These are phyloP conservation scores for Penicillium verrucosum DNA, from an alignment of 2,329 filamentous ascomycete species.

Conservation along the genomic window DNA sequence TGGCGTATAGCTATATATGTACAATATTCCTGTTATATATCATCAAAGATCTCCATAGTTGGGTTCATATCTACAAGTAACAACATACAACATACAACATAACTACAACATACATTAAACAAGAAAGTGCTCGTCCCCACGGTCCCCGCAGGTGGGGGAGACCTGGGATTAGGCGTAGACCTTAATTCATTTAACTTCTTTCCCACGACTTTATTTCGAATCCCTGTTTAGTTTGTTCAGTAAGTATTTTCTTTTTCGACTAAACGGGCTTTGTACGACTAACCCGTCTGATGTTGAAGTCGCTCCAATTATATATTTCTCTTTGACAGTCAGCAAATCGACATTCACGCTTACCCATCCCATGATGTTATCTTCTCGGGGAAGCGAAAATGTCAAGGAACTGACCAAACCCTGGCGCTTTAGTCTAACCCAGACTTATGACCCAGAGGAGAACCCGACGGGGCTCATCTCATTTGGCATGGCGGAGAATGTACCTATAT, in stretches of 20 bases:
- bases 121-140: not conserved
- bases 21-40: not conserved
- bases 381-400: slow-evolving; percentile 20
- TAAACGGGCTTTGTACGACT: too few relatives aligned
- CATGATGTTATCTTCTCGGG: slow-evolving; percentile 31
- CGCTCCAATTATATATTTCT: not conserved
- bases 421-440: slow-evolving; percentile 24
- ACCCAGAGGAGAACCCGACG: slow-evolving; percentile 29
- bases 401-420: slow-evolving; percentile 29
- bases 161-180: not conserved
- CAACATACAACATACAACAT: too few relatives aligned
- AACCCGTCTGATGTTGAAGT: too few relatives aligned
- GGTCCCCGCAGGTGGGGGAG: slow-evolving; percentile 1
- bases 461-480: slow-evolving; percentile 37
- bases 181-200: not conserved
- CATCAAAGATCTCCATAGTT: not conserved
- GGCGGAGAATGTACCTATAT: slow-evolving; percentile 34
- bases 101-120: not conserved
- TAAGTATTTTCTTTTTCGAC: too few relatives aligned
- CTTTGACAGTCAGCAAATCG: not conserved
- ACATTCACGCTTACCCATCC: not conserved
- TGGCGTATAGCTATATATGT: not conserved
- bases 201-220: not conserved
- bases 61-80: too few relatives aligned
- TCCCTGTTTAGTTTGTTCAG: not conserved